Evolutionary conservation across 1,284 basidiomycete genomes (phyloP), one percentile per base, ranked within the genome.

Genomic region (Porogramme epimiltina): DNA sequence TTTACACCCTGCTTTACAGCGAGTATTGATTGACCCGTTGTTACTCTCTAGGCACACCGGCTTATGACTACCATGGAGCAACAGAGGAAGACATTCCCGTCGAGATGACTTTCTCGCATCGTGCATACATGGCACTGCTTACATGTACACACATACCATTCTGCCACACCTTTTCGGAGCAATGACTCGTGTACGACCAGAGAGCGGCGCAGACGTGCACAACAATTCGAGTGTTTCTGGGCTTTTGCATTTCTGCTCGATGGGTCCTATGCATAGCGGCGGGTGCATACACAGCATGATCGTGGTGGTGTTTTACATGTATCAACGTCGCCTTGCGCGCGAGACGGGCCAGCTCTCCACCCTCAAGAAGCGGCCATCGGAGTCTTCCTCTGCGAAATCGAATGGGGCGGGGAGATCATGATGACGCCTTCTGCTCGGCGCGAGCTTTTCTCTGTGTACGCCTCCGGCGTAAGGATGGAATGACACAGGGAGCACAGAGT

Each of bases 391-490:
- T 45, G 24, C 28, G 25, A 4, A 39, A 28, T 36, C 24, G 16
- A 22, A n/a, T 28, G 37, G 20, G 22, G 26, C 19, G 41, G 42
- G 23, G 24, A 53, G 24, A 76, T 69, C 74, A 78, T 68, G 78
- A 72, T 41, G 65, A 73, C 58, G 73, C 73, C 60, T 80, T 85
- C 66, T 79, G 74, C 66, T 80, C 83, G 46, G 69, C 62, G 37
- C 85, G 81, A 51, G 86, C 85, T 73, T 79, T 82, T 69, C 81
- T 76, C 87, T 91, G 59, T 26, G 47, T 26, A 9, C n/a, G n/a
- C n/a, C n/a, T n/a, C n/a, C n/a, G 22, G 28, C 13, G 57, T 37
- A 34, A 56, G 38, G n/a, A 47, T 40, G 48, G 23, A 28, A 28
- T 19, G 19, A 25, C 22, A 11, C 16, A 34, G 11, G 20, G 10